Conservation (phyloP, 345 rosid species). For the Eucalyptus erythrocorys region DNA sequence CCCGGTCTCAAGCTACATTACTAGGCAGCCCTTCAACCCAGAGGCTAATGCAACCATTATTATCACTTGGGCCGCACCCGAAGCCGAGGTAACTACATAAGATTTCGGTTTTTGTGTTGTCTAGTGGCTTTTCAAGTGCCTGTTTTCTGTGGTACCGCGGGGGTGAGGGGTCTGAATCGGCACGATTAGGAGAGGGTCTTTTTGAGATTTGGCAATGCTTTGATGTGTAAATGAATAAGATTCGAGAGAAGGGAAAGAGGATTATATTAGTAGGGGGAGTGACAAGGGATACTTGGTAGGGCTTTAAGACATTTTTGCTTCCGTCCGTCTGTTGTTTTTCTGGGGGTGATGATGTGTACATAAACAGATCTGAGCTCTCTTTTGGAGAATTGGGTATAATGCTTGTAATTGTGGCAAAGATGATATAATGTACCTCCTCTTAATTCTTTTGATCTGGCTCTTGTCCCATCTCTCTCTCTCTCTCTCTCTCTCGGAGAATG, state of each 20-base stretch:
- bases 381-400: constrained; percentile 12
- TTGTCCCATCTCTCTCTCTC: neutral
- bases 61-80: constrained; percentile 54
- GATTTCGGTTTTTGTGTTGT: neutral
- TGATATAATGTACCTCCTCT: constrained; percentile 10
- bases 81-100: constrained; percentile 45
- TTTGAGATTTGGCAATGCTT: constrained; percentile 7
- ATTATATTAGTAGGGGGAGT: constrained; percentile 1
- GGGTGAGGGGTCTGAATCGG: neutral
- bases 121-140: neutral
- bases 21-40: constrained; percentile 61
- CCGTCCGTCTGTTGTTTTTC: constrained; percentile 16
- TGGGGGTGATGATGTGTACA: constrained; percentile 33
- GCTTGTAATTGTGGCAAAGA: constrained; percentile 18
- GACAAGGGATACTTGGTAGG: constrained; percentile 14
- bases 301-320: constrained; percentile 3
- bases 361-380: constrained; percentile 14
- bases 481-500: neutral
- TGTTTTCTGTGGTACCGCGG: neutral
- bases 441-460: constrained; percentile 7
- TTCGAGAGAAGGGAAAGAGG: constrained; percentile 6
- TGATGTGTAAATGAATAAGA: constrained; percentile 44
- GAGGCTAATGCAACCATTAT: constrained; percentile 51
- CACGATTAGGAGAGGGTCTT: neutral
- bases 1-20: constrained; percentile 59